Evolutionary conservation across 768 basidiomycete species (phyloP).

Genomic region (Suillus lakei): DNA sequence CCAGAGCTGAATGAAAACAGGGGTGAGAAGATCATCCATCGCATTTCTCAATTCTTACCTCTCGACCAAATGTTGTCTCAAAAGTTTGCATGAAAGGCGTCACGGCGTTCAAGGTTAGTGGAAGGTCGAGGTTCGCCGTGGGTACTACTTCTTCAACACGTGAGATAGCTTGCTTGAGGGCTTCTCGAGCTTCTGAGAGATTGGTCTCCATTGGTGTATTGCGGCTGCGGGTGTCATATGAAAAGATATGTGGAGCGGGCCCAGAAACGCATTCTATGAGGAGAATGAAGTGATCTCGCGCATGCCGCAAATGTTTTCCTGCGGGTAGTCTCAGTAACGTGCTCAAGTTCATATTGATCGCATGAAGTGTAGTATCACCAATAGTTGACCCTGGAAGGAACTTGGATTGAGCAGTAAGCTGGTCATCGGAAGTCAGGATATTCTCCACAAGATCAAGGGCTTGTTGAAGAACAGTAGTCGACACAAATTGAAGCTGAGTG

Average conservation of each 20-base stretch:
- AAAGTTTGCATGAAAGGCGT: slow-evolving; percentile 80
- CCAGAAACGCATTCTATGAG: slow-evolving; percentile 59
- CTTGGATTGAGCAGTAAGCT: slow-evolving; percentile 70
- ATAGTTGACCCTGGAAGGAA: slow-evolving; percentile 89
- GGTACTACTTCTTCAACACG: slow-evolving; percentile 59
- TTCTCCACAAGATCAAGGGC: slow-evolving; percentile 75
- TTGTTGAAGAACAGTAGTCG: slow-evolving; percentile 69
- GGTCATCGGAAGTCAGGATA: slow-evolving; percentile 66
- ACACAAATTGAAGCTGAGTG: slow-evolving; percentile 66
- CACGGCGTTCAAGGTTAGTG: slow-evolving; percentile 77
- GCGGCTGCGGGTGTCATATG: slow-evolving; percentile 76
- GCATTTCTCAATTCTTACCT: slow-evolving; percentile 48
- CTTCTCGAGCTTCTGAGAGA: slow-evolving; percentile 58
- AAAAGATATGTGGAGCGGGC: slow-evolving; percentile 56
- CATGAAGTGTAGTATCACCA: slow-evolving; percentile 46
- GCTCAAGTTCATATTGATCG: not conserved
- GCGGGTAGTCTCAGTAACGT: slow-evolving; percentile 7
- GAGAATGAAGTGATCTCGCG: slow-evolving; percentile 80
- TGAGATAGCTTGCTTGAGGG: slow-evolving; percentile 58
- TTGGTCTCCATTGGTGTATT: slow-evolving; percentile 86
- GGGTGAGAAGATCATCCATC: slow-evolving; percentile 9
- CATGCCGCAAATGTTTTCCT: slow-evolving; percentile 90
- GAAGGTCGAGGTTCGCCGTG: slow-evolving; percentile 51
- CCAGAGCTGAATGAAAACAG: slow-evolving; percentile 62
- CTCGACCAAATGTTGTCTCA: slow-evolving; percentile 81